Percentiles rank a stretch among this genome's conserved stretches.
Evolutionary conservation across 169 alveolate species (phyloP).

Genomic region (Plasmodium cynomolgi): DNA sequence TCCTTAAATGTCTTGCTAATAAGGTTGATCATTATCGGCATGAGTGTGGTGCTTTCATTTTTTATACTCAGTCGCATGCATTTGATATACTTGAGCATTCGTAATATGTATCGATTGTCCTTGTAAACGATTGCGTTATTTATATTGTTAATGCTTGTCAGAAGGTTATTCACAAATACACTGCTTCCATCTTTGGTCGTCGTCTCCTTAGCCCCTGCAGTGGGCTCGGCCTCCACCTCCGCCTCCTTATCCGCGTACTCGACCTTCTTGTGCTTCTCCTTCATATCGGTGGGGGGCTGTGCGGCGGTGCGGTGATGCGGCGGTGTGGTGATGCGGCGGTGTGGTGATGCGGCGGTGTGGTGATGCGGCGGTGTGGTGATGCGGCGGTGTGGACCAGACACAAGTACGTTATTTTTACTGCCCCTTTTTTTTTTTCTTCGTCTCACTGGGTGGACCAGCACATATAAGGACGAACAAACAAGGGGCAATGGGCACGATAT

Average conservation of each 20-base stretch:
- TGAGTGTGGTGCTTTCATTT: conserved; percentile 14
- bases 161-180: conserved; percentile 31
- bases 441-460: not conserved
- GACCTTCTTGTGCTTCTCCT: conserved; percentile 8
- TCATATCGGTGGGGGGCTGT: not conserved
- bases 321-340: not conserved
- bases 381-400: not conserved
- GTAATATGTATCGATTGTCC: conserved; percentile 57
- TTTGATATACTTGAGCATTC: conserved; percentile 66
- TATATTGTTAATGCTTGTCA: conserved; percentile 44
- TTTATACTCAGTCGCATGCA: conserved; percentile 40
- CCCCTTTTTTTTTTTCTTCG: not conserved
- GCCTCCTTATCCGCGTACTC: not conserved
- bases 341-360: not conserved
- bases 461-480: not conserved
- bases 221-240: no score
- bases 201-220: not conserved
- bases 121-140: conserved; percentile 33
- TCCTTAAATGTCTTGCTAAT: conserved; percentile 45
- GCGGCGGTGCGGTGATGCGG: not conserved
- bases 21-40: conserved; percentile 28
- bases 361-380: not conserved
- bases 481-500: not conserved
- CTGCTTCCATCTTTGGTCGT: not conserved
- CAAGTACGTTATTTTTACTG: not conserved